A percentile compares a stretch with the other conserved stretches of the same genome.
phyloP scores from a whole-genome alignment of 768 basidiomycete species.

The Myochromella boudieri region DNA sequence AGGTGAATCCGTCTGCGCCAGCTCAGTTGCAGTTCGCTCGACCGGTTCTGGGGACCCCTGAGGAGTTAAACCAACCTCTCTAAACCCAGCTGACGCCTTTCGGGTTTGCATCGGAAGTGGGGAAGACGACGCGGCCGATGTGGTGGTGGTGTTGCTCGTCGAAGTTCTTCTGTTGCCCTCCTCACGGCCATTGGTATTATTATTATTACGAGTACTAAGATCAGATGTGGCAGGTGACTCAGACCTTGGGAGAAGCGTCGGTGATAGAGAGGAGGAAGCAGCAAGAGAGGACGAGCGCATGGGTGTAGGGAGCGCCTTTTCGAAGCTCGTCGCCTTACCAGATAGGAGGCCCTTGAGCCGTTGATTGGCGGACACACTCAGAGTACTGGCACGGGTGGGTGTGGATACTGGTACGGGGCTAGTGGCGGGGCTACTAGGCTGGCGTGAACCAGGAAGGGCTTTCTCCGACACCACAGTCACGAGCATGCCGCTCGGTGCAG shows the following conservation, averaged over 20 bases:
- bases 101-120: slow-evolving; percentile 4
- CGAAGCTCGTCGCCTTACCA: slow-evolving; percentile 31
- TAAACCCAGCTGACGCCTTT: slow-evolving; percentile 19
- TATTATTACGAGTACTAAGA: neutral
- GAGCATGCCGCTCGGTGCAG: slow-evolving; percentile 73
- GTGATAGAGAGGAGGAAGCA: slow-evolving; percentile 20
- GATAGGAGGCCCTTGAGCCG: slow-evolving; percentile 47
- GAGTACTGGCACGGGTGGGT: slow-evolving; percentile 31
- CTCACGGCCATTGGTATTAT: slow-evolving; percentile 3
- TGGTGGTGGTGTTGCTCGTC: neutral
- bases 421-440: slow-evolving; percentile 22
- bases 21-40: slow-evolving; percentile 9
- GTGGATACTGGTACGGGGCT: slow-evolving; percentile 29
- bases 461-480: slow-evolving; percentile 88
- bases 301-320: slow-evolving; percentile 36
- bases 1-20: slow-evolving; percentile 4
- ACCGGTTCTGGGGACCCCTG: slow-evolving; percentile 20
- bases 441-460: slow-evolving; percentile 38
- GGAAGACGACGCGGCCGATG: neutral
- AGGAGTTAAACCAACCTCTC: slow-evolving; percentile 20
- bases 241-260: slow-evolving; percentile 23
- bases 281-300: slow-evolving; percentile 26
- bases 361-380: slow-evolving; percentile 40
- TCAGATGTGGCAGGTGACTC: slow-evolving; percentile 16
- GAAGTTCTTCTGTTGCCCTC: neutral